Evolutionary conservation across 495 filamentous ascomycete genomes (phyloP), one percentile per base, ranked within the genome.

Genomic region (Hypoxylon perforatum): DNA sequence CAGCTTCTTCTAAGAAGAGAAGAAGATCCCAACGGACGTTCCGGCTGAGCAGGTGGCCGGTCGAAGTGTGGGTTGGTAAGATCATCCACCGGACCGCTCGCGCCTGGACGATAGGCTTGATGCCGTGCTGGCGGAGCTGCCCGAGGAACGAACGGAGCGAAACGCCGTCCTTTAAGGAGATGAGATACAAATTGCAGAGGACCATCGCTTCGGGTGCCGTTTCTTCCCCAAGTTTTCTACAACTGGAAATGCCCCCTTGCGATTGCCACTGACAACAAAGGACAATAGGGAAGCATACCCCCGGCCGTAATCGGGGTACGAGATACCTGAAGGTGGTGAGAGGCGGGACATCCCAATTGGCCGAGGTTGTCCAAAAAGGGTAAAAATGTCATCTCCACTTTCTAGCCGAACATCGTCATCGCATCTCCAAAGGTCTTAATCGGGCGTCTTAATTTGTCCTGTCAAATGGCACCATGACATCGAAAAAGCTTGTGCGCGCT

Each of bases 11-110:
- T 14, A 88, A 67, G 36, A 89, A 78, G 51, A 89, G 65, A 8
- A 90, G 74, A 18, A 89, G 73, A 57, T 88, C 84, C 87, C 87
- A 90, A 49, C 73, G 73, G 55, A 69, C 71, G 49, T 78, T 76
- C 12, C 70, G 72, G 33, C 78, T 77, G 4, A 88, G 75, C 9
- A 90, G 79, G 1, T 77, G 55, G 15, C 73, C 61, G 9, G 65
- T 73, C 47, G 86, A 87, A 11, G 86, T 74, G 4, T 65, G 48
- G 0, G 78, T 80, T 17, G 87, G 87, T 21, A 80, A 78, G 66
- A 90, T 83, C 61, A 89, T 84, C 84, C 84, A 86, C 22, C 84
- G 76, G 35, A 85, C 67, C 22, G 81, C 75, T 14, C 79, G 74
- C 28, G 83, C 78, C 51, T 84, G 76, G 28, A 84, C 75, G 49